Evolutionary conservation across 257 asterid genomes (phyloP).

Genomic region (Plectranthus barbatus): DNA sequence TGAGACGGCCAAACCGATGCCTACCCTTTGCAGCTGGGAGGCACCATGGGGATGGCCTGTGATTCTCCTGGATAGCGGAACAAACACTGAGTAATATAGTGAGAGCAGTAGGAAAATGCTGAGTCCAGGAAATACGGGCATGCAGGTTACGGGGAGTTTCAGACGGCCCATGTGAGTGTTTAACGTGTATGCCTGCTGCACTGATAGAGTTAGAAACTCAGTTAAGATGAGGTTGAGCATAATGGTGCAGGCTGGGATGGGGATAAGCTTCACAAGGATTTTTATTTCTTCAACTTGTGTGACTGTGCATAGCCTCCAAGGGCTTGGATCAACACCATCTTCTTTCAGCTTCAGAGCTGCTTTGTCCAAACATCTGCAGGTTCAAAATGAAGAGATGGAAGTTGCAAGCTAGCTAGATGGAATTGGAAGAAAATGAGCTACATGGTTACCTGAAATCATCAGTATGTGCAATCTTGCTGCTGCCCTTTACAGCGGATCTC

Average conservation of each 20-base stretch:
- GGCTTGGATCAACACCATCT: slow-evolving; percentile 55
- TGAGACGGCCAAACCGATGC: slow-evolving; percentile 90
- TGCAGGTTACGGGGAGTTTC: slow-evolving; percentile 93
- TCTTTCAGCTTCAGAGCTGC: slow-evolving; percentile 91
- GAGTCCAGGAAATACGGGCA: slow-evolving; percentile 97
- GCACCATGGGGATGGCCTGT: slow-evolving; percentile 99
- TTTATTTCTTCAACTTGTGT: slow-evolving; percentile 97
- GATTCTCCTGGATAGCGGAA: slow-evolving; percentile 69
- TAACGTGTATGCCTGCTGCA: slow-evolving; percentile 87
- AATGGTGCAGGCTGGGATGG: slow-evolving; percentile 79
- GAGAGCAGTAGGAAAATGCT: slow-evolving; percentile 87
- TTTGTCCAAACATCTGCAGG: slow-evolving; percentile 75
- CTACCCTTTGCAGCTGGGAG: slow-evolving; percentile 92
- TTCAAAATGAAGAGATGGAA: background rate
- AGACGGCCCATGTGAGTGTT: slow-evolving; percentile 80
- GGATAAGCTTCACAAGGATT: slow-evolving; percentile 70
- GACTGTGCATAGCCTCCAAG: slow-evolving; percentile 93
- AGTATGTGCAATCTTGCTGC: slow-evolving; percentile 79
- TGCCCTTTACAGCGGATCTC: slow-evolving; percentile 82
- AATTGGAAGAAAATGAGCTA: background rate
- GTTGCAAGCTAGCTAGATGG: background rate
- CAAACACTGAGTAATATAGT: slow-evolving; percentile 73
- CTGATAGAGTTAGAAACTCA: slow-evolving; percentile 82
- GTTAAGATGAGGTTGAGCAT: slow-evolving; percentile 74
- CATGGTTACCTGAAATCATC: slow-evolving; percentile 70